phyloP scores from a whole-genome alignment of 192 early-diverging fungal genomes.

The Geosiphon pyriformis region DNA sequence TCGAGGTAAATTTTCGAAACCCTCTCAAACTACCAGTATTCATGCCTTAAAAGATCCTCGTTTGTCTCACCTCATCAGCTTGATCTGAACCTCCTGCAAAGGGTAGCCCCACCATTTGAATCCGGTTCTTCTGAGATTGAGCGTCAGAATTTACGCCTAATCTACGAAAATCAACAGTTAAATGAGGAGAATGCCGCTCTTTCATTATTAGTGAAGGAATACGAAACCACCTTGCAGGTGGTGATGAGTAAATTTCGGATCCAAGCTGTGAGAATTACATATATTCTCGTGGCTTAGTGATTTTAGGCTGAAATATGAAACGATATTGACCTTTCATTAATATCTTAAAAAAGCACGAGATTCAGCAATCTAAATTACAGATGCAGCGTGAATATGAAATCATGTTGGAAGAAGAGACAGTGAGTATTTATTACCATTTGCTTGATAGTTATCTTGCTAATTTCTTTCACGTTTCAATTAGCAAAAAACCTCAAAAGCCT shows the following conservation, averaged over 20 bases:
- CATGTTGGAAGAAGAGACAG: conserved; percentile 12
- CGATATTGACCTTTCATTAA: not conserved
- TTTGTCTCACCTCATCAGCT: not conserved
- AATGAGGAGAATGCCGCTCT: conserved; percentile 19
- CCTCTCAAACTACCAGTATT: not conserved
- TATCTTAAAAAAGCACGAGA: conserved; percentile 7
- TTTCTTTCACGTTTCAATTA: no score
- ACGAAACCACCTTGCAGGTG: conserved; percentile 13
- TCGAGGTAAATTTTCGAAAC: not conserved
- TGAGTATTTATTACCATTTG: not conserved
- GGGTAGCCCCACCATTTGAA: conserved; percentile 2
- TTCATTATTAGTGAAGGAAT: conserved; percentile 21
- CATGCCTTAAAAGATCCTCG: not conserved
- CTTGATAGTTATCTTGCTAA: no score
- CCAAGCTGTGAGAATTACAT: conserved; percentile 6
- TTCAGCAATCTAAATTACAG: conserved; percentile 22
- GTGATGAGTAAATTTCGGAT: conserved; percentile 22
- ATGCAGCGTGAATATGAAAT: conserved; percentile 18
- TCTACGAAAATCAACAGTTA: conserved; percentile 15
- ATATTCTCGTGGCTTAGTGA: not conserved
- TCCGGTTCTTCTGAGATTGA: conserved; percentile 11
- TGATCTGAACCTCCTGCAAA: not conserved
- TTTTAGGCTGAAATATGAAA: conserved; percentile 4
- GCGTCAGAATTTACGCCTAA: conserved; percentile 12
- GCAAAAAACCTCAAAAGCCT: not conserved